Evolutionary conservation across 2,329 filamentous ascomycete genomes (phyloP).

Genomic region (Phyllachora maydis): DNA sequence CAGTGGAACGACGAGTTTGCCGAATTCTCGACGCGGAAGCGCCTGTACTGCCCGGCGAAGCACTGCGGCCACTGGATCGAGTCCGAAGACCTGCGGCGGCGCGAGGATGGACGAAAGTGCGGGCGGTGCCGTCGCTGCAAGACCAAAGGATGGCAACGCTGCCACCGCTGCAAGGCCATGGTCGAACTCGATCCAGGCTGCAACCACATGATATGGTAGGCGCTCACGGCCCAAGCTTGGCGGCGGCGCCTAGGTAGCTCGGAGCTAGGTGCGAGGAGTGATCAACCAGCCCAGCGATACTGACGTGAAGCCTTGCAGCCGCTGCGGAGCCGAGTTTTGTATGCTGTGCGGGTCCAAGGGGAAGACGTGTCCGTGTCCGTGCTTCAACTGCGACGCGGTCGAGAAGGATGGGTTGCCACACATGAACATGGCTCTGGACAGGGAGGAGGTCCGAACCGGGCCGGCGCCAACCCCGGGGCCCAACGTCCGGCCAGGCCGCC

Average conservation of each 20-base stretch:
- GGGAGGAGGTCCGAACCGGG: constrained; percentile 4
- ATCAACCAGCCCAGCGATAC: not conserved
- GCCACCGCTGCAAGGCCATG: constrained; percentile 50
- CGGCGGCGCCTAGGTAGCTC: too few relatives aligned
- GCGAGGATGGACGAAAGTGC: constrained; percentile 36
- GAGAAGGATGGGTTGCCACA: constrained; percentile 33
- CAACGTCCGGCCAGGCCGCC: constrained; percentile 9
- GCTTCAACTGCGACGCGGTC: constrained; percentile 44
- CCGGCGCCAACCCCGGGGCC: constrained; percentile 7
- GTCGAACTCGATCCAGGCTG: constrained; percentile 68
- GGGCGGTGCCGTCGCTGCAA: constrained; percentile 53
- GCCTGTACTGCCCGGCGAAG: constrained; percentile 55
- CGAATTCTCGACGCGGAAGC: constrained; percentile 54
- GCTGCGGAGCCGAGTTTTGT: constrained; percentile 69
- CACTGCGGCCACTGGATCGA: constrained; percentile 66
- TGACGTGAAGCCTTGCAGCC: constrained; percentile 17
- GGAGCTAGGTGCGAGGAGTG: too few relatives aligned
- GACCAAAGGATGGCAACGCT: constrained; percentile 58
- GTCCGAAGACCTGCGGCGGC: constrained; percentile 42
- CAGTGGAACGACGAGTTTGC: constrained; percentile 65
- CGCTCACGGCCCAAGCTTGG: constrained; percentile 5
- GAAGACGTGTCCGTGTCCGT: constrained; percentile 68
- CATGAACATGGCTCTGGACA: constrained; percentile 23
- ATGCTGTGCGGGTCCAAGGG: constrained; percentile 67
- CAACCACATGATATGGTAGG: constrained; percentile 76